Base-by-base conservation (phyloP, 2,329 filamentous ascomycete species). In the Fusarium pininemorale region DNA sequence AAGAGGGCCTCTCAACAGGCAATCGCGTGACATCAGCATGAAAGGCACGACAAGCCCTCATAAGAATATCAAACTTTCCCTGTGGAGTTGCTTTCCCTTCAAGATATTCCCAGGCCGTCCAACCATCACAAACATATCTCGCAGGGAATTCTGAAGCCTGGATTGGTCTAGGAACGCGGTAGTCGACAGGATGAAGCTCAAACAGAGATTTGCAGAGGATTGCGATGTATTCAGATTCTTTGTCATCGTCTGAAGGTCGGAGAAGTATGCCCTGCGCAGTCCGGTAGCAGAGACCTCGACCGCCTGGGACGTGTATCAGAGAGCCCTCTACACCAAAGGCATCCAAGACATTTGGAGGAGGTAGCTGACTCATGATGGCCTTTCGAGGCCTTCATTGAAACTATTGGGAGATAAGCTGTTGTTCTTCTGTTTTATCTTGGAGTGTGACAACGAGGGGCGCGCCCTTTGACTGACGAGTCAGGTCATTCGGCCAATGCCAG, bases 91-190 rank as follows among this genome's bases (percentile, higher is more conserved):
- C 24, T 30, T 37, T 48, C 12, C 63, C 63, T 15, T 38, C 26
- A 28, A 61, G 30, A 26, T 50, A 51, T 1, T 48, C 48, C 66
- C 66, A 66, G 9, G 55, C 66, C 13, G 63, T 51, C 66, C 66
- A 66, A 4, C 38, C 24, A 37, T 55, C 10, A 12, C n/a, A 60
- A 38, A 69, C 42, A 28, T 60, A 69, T 16, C 24, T 48, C 14
- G 4, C 3, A 20, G 30, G 22, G 5, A n/a, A 12, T 3, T 2
- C 12, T 15, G 38, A 20, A 18, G 22, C 24, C 1, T 0, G 28
- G 37, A 66, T 26, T 8, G 66, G 55, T 0, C 1, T 12, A 10
- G 66, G 18, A 9, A 42, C 15, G 14, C 30, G 47, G n/a, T 61
- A 69, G 8, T 10, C 37, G 1, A 7, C 30, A 9, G 55, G 18